These are phyloP conservation scores for Omphalotus guepiniiformis DNA, from an alignment of 768 basidiomycete genomes.

Conservation along the genomic window DNA sequence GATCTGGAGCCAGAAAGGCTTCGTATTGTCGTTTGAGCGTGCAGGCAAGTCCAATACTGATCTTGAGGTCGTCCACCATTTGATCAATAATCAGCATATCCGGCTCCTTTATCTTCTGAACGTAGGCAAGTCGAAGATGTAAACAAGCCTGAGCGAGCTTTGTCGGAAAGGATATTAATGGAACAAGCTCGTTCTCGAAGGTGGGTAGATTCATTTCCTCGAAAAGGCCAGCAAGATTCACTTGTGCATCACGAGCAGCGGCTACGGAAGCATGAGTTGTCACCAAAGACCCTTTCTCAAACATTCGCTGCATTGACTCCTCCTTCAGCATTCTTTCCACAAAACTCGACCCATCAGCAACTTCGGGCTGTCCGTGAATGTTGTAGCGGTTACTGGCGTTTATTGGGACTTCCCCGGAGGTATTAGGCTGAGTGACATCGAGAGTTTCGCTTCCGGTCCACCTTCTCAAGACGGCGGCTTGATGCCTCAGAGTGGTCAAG, in stretches of 20 bases:
- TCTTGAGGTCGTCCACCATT: slow-evolving; percentile 88
- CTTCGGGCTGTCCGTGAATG: slow-evolving; percentile 35
- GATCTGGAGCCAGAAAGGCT: slow-evolving; percentile 85
- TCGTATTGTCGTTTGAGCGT: slow-evolving; percentile 95
- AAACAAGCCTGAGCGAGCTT: slow-evolving; percentile 90
- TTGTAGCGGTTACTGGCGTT: slow-evolving; percentile 25
- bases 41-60: slow-evolving; percentile 88
- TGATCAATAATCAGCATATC: slow-evolving; percentile 91
- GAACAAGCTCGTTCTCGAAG: slow-evolving; percentile 84
- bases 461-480: slow-evolving; percentile 74
- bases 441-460: slow-evolving; percentile 95
- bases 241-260: slow-evolving; percentile 81
- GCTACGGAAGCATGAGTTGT: slow-evolving; percentile 86
- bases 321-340: slow-evolving; percentile 94
- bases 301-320: slow-evolving; percentile 91
- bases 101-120: slow-evolving; percentile 83
- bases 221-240: slow-evolving; percentile 72
- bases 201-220: slow-evolving; percentile 87
- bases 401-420: slow-evolving; percentile 55
- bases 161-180: slow-evolving; percentile 94
- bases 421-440: slow-evolving; percentile 79
- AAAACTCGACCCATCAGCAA: slow-evolving; percentile 75
- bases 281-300: slow-evolving; percentile 84
- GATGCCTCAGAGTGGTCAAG: slow-evolving; percentile 76
- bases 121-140: slow-evolving; percentile 84